phyloP scores from a whole-genome alignment of 176 grass and related monocot genomes.

The Carex pumila region DNA sequence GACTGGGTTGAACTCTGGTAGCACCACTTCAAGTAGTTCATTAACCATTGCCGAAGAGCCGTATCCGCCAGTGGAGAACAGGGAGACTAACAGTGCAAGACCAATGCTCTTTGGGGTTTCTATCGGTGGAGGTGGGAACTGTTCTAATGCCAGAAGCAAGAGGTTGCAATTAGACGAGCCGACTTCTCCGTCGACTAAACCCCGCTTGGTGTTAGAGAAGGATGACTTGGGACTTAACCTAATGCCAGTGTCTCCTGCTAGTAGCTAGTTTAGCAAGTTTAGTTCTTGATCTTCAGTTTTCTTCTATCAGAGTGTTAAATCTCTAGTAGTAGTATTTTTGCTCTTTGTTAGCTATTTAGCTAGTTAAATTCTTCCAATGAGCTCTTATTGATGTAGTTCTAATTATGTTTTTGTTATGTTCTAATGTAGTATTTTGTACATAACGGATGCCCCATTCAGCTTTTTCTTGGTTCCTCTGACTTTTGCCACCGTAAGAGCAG shows the following conservation, averaged over 20 bases:
- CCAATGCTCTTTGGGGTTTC: conserved; percentile 80
- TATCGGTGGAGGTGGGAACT: conserved; percentile 13
- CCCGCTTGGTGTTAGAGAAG: conserved; percentile 34
- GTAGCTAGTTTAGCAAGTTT: conserved; percentile 15
- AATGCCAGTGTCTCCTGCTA: conserved; percentile 41
- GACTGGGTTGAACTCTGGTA: conserved; percentile 32
- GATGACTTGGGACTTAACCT: conserved; percentile 49
- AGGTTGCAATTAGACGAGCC: conserved; percentile 30
- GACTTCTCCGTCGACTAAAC: conserved; percentile 54
- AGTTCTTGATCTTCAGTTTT: conserved; percentile 12
- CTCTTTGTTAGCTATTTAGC: conserved; percentile 14
- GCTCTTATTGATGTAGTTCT: conserved; percentile 15
- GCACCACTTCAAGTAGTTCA: conserved; percentile 93
- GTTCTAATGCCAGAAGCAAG: conserved; percentile 30
- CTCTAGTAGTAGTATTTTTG: not conserved
- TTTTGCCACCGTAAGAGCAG: not conserved
- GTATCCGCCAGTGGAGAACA: conserved; percentile 36
- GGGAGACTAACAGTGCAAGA: conserved; percentile 35
- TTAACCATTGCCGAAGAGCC: conserved; percentile 87
- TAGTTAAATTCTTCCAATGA: conserved; percentile 13
- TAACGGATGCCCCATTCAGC: not conserved
- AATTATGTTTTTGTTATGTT: not conserved
- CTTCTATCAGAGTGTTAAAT: not conserved
- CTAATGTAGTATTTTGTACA: conserved; percentile 20
- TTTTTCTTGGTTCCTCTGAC: not conserved